Conservation (phyloP, 352 stramenopile genomes). For the Pythium dissotocum region DNA sequence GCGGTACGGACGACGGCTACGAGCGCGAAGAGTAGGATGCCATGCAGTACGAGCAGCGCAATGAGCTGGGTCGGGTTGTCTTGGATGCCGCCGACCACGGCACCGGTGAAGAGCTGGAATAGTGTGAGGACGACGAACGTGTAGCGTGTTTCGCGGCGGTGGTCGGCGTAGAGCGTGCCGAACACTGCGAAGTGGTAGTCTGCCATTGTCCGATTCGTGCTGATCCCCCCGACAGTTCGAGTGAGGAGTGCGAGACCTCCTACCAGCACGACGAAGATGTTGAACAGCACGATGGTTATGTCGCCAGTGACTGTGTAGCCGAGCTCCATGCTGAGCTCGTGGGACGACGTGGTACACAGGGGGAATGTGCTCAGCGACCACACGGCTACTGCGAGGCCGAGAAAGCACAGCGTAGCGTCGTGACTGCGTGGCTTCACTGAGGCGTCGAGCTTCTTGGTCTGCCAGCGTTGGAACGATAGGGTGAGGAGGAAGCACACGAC, state of each 20-base stretch:
- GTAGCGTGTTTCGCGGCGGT: conserved; percentile 51
- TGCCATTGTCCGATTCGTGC: conserved; percentile 40
- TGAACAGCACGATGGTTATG: conserved; percentile 48
- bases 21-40: conserved; percentile 50
- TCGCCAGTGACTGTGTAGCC: conserved; percentile 43
- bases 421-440: conserved; percentile 16
- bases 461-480: background rate
- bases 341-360: conserved; percentile 53
- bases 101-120: conserved; percentile 52
- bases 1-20: conserved; percentile 56
- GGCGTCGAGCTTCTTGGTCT: background rate
- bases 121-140: conserved; percentile 59
- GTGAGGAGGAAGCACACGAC: conserved; percentile 40
- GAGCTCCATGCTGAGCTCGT: conserved; percentile 70
- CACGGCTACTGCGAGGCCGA: conserved; percentile 51
- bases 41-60: conserved; percentile 46
- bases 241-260: conserved; percentile 44
- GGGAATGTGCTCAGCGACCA: conserved; percentile 62
- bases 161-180: conserved; percentile 61
- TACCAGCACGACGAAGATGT: conserved; percentile 47
- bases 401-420: conserved; percentile 51
- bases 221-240: conserved; percentile 41
- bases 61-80: conserved; percentile 53
- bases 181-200: conserved; percentile 54
- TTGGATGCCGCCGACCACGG: conserved; percentile 50